Evolutionary conservation across 2,329 filamentous ascomycete species (phyloP), one percentile per base, ranked within the genome.

Genomic region (Aureobasidium uvarum): DNA sequence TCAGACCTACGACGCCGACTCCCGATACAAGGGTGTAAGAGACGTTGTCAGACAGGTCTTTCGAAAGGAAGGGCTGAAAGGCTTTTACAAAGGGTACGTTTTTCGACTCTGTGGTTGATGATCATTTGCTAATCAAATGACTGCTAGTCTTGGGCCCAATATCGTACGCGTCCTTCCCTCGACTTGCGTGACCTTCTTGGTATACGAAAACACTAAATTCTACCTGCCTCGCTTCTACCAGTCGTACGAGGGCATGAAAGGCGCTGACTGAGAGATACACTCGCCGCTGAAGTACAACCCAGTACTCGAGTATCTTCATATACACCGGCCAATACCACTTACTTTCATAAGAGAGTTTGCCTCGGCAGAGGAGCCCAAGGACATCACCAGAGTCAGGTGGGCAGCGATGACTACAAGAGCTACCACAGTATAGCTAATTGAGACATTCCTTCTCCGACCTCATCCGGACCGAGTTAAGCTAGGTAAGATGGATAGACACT

Each of bases 101-200:
- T 10, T 31, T 25, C 54, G 69, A 20, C 25, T 66, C 64, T 66
- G 18, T 38, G 67, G 7, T 20, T n/a, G 1, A 8, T 20, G 10
- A 23, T 14, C 20, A 64, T 2, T 1, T n/a, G n/a, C 36, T 39
- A 11, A 64, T 14, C 13, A 6, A 4, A 14, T 18, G 6, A 25
- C 10, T 54, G 11, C 38, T 13, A 62, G 79, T 77, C 1, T 80
- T 98, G 66, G 86, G 91, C 46, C 94, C 0, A 96, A 94, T 70
- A 84, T 96, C n/a, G 81, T 96, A 62, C 85, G 95, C 67, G 95
- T 98, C 33, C 82, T 99, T 76, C 95, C 95, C 3, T 93, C 92
- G 38, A 98, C 95, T 3, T 96, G 95, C 85, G 91, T 97, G 63
- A 98, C 94, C 1, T 98, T 99, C 75, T 78, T 99, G 71, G 93